These are phyloP conservation scores for Dentipellis fragilis DNA, from an alignment of 768 basidiomycete genomes.

Conservation along the genomic window DNA sequence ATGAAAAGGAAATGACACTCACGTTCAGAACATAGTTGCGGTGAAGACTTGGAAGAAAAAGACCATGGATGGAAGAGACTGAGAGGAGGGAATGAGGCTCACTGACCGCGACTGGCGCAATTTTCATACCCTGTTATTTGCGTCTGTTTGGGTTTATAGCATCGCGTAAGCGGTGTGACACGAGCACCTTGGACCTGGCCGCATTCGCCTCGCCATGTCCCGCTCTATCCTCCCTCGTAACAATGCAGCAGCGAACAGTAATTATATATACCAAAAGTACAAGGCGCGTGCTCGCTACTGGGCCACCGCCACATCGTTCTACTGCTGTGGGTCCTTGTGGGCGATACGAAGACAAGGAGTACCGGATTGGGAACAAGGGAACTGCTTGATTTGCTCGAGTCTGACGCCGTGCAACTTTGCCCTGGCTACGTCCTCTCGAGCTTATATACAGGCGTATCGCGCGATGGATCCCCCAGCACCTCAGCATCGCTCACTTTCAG, in stretches of 20 bases:
- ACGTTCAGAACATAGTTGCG: neutral
- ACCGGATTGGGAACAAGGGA: constrained; percentile 12
- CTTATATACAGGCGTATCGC: neutral
- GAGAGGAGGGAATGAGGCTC: neutral
- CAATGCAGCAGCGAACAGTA: too few relatives aligned
- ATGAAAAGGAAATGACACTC: neutral
- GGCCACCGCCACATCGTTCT: neutral
- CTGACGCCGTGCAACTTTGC: neutral
- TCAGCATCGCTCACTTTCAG: neutral
- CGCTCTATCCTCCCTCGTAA: too few relatives aligned
- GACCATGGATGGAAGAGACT: neutral
- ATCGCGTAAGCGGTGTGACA: neutral
- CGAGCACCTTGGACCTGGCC: too few relatives aligned
- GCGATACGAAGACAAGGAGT: neutral
- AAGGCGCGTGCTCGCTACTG: too few relatives aligned
- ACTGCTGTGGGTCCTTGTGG: neutral
- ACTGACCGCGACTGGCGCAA: neutral
- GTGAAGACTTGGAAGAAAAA: neutral
- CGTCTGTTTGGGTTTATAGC: neutral
- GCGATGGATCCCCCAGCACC: neutral
- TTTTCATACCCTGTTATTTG: neutral
- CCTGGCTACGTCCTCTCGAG: neutral
- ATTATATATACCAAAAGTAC: too few relatives aligned
- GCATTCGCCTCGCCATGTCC: too few relatives aligned
- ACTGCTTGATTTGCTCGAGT: neutral